A percentile compares a stretch with the other conserved stretches of the same genome.
Conservation (phyloP, 345 rosid species). For the Camelina hispida region DNA sequence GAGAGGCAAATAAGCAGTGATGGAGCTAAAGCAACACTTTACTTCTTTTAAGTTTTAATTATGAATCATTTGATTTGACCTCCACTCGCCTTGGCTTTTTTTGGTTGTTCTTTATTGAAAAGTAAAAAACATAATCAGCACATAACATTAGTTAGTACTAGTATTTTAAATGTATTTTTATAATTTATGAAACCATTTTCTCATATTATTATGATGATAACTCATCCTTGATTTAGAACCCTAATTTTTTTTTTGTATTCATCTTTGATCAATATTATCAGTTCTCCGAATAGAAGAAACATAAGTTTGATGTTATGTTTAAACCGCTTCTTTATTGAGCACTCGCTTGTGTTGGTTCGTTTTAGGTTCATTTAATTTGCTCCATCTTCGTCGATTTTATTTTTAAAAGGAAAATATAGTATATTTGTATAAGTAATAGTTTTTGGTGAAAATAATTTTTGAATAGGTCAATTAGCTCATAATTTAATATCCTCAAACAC, state of each 20-base stretch:
- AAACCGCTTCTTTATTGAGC: background rate
- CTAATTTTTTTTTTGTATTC: background rate
- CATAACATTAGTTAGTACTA: slow-evolving; percentile 17
- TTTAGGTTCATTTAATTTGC: background rate
- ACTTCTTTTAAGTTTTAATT: slow-evolving; percentile 38
- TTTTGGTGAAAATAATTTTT: background rate
- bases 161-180: background rate
- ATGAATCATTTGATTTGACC: slow-evolving; percentile 43
- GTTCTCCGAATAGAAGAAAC: background rate
- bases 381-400: background rate
- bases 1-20: slow-evolving; percentile 30
- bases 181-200: background rate
- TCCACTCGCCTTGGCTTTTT: slow-evolving; percentile 36
- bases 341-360: background rate
- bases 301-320: background rate
- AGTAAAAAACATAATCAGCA: slow-evolving; percentile 2
- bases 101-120: slow-evolving; percentile 14
- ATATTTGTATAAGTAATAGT: too few species aligned
- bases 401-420: too few species aligned
- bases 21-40: slow-evolving; percentile 41
- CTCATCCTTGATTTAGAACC: background rate
- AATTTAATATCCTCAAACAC: background rate
- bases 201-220: background rate
- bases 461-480: background rate
- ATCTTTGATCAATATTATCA: background rate